A percentile compares a stretch with the other conserved stretches of the same genome.
Conservation (phyloP, 2,329 filamentous ascomycete species). For the Sarocladium oryzae region DNA sequence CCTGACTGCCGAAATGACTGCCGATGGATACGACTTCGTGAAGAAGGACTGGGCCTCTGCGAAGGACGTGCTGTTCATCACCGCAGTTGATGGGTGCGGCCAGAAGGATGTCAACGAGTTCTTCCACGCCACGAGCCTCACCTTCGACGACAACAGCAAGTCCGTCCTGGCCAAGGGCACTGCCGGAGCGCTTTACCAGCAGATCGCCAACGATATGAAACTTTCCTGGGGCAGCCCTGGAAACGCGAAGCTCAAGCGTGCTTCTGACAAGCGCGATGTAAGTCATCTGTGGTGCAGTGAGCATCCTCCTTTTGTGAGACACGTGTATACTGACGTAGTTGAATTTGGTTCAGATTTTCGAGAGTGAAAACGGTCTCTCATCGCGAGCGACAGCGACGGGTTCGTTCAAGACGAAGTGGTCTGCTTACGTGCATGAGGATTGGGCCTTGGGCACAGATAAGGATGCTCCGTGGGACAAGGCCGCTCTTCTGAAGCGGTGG, state of each 20-base stretch:
- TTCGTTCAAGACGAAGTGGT: neutral
- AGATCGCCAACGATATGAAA: neutral
- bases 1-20: neutral
- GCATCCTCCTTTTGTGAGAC: too few relatives aligned
- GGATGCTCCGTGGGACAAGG: neutral
- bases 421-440: neutral
- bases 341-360: too few relatives aligned
- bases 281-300: too few relatives aligned
- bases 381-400: too few relatives aligned
- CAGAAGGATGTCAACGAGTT: neutral
- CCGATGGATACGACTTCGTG: neutral
- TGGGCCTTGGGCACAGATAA: neutral
- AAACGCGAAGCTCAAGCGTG: neutral
- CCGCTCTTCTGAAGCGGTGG: neutral
- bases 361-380: too few relatives aligned
- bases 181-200: neutral
- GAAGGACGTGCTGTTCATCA: neutral
- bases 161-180: neutral
- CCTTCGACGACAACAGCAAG: neutral
- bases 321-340: too few relatives aligned
- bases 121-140: neutral
- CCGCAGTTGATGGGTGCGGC: neutral
- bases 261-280: neutral
- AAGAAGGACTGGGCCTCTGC: neutral
- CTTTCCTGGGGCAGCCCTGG: neutral